Conservation (phyloP, 2,329 filamentous ascomycete species). For the Thyridium curvatum region DNA sequence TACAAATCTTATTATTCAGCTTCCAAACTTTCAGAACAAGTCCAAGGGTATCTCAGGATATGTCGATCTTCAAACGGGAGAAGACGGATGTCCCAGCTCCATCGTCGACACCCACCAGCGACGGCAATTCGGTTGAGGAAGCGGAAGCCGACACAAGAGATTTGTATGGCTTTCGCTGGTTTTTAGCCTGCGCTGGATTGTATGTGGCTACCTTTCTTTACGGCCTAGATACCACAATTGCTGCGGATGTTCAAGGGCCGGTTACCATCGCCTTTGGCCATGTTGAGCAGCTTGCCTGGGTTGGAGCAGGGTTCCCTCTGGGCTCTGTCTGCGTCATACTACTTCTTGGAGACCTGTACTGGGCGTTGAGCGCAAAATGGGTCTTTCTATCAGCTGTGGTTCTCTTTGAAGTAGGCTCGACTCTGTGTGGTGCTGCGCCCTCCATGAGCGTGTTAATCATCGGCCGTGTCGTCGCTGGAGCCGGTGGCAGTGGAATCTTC, state of each 20-base stretch:
- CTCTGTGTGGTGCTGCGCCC: slow-evolving; percentile 17
- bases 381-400: slow-evolving; percentile 13
- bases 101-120: too few species aligned
- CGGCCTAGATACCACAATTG: slow-evolving; percentile 34
- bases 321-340: slow-evolving; percentile 15
- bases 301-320: slow-evolving; percentile 28
- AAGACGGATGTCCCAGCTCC: too few species aligned
- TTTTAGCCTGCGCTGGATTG: slow-evolving; percentile 16
- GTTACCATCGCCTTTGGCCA: slow-evolving; percentile 28
- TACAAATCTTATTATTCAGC: too few species aligned
- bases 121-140: too few species aligned
- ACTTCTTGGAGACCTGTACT: slow-evolving; percentile 7
- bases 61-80: too few species aligned
- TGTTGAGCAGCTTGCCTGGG: slow-evolving; percentile 31
- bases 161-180: slow-evolving; percentile 10
- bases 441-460: slow-evolving; percentile 19
- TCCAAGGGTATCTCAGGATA: too few species aligned
- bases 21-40: too few species aligned
- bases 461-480: slow-evolving; percentile 22
- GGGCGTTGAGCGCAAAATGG: slow-evolving; percentile 10
- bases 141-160: too few species aligned
- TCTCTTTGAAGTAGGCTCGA: slow-evolving; percentile 23
- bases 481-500: slow-evolving; percentile 21
- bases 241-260: slow-evolving; percentile 33
- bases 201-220: slow-evolving; percentile 21